A percentile compares a stretch with the other conserved stretches of the same genome.
Conservation (phyloP, 345 rosid genomes). For the Microthlaspi erraticum region DNA sequence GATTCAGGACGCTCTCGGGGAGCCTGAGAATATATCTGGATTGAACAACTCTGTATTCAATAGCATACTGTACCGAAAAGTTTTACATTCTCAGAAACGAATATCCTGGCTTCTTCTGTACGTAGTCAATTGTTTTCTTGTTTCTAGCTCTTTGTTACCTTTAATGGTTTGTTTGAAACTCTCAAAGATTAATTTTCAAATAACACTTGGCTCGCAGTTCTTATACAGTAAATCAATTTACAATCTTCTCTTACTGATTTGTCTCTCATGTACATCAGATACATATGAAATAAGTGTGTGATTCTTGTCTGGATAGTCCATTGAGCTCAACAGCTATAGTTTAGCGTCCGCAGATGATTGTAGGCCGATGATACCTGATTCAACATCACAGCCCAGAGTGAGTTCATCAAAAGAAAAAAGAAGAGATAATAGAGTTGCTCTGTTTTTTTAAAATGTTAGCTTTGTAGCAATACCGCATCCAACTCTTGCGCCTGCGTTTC, state of each 20-base stretch:
- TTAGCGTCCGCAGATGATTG: constrained; percentile 64
- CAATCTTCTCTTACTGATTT: constrained; percentile 22
- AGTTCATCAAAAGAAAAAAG: not conserved
- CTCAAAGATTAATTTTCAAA: constrained; percentile 6
- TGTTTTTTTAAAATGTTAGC: not conserved
- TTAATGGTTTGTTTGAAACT: constrained; percentile 25
- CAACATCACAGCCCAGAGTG: constrained; percentile 17
- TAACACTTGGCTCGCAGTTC: constrained; percentile 15
- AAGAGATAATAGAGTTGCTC: not conserved
- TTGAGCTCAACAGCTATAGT: constrained; percentile 27
- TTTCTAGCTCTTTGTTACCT: constrained; percentile 18
- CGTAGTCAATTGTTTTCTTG: constrained; percentile 21
- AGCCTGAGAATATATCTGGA: constrained; percentile 31
- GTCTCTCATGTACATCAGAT: constrained; percentile 6
- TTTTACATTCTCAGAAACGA: constrained; percentile 14
- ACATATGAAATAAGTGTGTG: not conserved
- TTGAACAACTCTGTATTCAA: constrained; percentile 19
- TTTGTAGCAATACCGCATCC: constrained; percentile 71
- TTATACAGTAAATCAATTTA: constrained; percentile 10
- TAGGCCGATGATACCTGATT: constrained; percentile 84
- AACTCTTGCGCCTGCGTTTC: constrained; percentile 91
- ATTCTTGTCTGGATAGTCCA: constrained; percentile 1
- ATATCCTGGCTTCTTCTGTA: constrained; percentile 13
- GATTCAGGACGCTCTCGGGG: constrained; percentile 13
- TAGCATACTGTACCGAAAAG: constrained; percentile 11